phyloP scores from a whole-genome alignment of 345 rosid genomes.

The Populus tremula region DNA sequence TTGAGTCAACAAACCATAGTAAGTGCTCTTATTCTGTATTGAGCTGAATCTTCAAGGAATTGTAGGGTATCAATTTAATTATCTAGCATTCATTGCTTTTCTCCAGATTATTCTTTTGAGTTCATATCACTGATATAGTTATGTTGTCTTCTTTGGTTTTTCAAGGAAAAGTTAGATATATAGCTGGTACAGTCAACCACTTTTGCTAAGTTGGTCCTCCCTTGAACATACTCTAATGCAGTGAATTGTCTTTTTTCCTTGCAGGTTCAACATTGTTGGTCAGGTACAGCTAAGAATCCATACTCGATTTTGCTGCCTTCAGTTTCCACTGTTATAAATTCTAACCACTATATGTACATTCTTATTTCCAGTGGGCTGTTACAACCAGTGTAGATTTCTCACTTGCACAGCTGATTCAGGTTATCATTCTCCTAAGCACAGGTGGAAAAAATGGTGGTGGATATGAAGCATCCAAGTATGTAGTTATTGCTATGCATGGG shows the following conservation, averaged over 20 bases:
- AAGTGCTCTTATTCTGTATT: background rate
- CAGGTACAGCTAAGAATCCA: constrained; percentile 46
- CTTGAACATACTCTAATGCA: constrained; percentile 24
- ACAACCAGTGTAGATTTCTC: constrained; percentile 69
- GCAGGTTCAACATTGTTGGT: constrained; percentile 98
- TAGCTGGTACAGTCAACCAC: background rate
- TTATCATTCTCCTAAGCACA: constrained; percentile 79
- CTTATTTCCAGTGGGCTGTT: constrained; percentile 82
- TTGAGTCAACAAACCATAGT: background rate
- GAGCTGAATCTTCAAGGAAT: background rate
- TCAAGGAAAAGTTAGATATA: background rate
- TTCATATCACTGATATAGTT: background rate
- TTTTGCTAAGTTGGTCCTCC: constrained; percentile 2
- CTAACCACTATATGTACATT: constrained; percentile 14
- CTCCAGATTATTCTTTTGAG: background rate
- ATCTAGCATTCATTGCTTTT: background rate
- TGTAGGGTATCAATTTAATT: background rate
- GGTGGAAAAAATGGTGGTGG: constrained; percentile 96
- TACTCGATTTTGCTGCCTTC: constrained; percentile 9
- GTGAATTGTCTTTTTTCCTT: constrained; percentile 19
- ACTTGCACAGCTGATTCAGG: constrained; percentile 63
- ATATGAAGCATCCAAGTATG: constrained; percentile 76
- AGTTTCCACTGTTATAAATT: background rate
- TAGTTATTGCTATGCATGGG: constrained; percentile 70
- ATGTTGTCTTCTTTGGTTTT: background rate